Conservation (phyloP, 495 filamentous ascomycete genomes). For the Polyplosphaeria fusca region DNA sequence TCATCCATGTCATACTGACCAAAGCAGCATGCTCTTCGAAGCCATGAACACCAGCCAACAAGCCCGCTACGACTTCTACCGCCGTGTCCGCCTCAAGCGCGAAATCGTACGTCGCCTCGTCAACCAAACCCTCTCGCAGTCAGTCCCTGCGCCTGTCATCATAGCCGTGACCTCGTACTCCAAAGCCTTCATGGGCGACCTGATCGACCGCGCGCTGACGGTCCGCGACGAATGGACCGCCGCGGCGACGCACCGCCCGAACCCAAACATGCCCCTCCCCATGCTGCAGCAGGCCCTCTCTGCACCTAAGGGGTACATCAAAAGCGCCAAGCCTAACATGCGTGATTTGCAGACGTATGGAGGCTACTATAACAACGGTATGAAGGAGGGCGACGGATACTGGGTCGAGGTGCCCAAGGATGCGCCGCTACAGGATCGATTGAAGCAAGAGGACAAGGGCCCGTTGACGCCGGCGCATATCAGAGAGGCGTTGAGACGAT, state of each 20-base stretch:
- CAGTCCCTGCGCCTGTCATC: slow-evolving; percentile 72
- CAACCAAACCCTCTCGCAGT: slow-evolving; percentile 86
- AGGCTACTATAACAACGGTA: neutral
- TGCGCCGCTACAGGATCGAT: slow-evolving; percentile 34
- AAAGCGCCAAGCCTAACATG: slow-evolving; percentile 1
- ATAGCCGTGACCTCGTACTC: slow-evolving; percentile 75
- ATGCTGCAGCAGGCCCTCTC: slow-evolving; percentile 25
- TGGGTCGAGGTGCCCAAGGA: slow-evolving; percentile 14
- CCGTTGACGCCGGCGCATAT: slow-evolving; percentile 80
- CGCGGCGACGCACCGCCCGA: slow-evolving; percentile 37
- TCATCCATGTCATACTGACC: neutral
- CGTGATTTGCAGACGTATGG: slow-evolving; percentile 9
- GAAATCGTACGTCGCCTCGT: slow-evolving; percentile 47
- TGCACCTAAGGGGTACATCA: slow-evolving; percentile 12
- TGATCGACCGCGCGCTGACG: slow-evolving; percentile 74
- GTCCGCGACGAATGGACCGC: slow-evolving; percentile 77
- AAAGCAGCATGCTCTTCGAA: slow-evolving; percentile 58
- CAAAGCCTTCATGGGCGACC: slow-evolving; percentile 79
- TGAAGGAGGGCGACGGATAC: neutral
- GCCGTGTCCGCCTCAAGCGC: slow-evolving; percentile 61
- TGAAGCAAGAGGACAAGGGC: slow-evolving; percentile 50
- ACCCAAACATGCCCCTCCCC: slow-evolving; percentile 26
- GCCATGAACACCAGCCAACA: slow-evolving; percentile 67
- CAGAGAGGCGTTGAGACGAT: slow-evolving; percentile 71
- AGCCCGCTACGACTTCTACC: slow-evolving; percentile 69